These are phyloP conservation scores for Pseudogymnoascus sp. DNA, from an alignment of 2,329 filamentous ascomycete species.

Conservation along the genomic window DNA sequence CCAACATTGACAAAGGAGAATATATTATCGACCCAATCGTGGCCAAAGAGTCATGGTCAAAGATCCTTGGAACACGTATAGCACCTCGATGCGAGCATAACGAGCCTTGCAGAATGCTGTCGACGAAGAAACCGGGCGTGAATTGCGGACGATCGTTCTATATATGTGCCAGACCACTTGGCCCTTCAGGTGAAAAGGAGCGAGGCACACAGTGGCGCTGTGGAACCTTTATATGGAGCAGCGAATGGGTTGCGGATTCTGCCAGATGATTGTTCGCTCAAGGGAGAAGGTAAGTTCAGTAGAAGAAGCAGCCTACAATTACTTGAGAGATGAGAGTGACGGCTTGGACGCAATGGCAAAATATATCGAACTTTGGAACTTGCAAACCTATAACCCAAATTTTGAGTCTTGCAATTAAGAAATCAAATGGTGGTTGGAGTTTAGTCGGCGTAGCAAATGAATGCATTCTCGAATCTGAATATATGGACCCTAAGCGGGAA, in stretches of 20 bases:
- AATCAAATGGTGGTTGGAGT: too few relatives aligned
- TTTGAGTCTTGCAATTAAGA: not conserved
- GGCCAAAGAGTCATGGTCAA: conserved; percentile 76
- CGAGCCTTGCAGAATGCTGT: conserved; percentile 74
- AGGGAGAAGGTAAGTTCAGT: not conserved
- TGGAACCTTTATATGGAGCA: conserved; percentile 59
- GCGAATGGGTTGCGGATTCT: conserved; percentile 21
- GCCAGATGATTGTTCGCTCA: not conserved
- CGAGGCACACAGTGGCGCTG: conserved; percentile 81
- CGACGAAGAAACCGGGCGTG: conserved; percentile 81
- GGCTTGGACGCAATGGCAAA: not conserved
- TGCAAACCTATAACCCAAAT: not conserved
- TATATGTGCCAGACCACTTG: conserved; percentile 63
- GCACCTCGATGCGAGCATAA: conserved; percentile 78
- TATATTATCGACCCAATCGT: conserved; percentile 57
- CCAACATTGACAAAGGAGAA: conserved; percentile 16
- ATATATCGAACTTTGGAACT: not conserved
- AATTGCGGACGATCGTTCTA: conserved; percentile 67
- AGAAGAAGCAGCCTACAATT: not conserved
- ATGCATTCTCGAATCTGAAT: too few relatives aligned
- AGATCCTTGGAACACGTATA: conserved; percentile 66
- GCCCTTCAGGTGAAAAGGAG: conserved; percentile 78
- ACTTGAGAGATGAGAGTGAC: not conserved
- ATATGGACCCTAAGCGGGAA: not conserved
- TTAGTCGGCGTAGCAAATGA: too few relatives aligned